Evolutionary conservation across 2,329 filamentous ascomycete species (phyloP).

Genomic region (Cladophialophora psammophila): DNA sequence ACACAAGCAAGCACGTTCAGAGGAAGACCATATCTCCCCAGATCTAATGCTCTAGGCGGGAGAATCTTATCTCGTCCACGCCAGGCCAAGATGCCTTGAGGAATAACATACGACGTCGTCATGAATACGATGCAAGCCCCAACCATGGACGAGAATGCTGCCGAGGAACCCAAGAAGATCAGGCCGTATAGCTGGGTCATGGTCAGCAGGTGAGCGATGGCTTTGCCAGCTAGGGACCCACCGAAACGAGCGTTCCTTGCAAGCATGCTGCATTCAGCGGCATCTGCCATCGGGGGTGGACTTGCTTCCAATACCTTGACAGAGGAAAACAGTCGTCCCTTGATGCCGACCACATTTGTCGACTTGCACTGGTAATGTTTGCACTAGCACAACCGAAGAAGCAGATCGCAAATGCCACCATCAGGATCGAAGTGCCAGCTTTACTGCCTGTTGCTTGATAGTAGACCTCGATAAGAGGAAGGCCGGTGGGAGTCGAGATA

Average conservation of each 20-base stretch:
- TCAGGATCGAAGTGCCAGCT: slow-evolving; percentile 56
- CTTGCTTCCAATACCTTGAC: slow-evolving; percentile 46
- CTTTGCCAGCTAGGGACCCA: background rate
- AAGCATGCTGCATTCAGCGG: slow-evolving; percentile 57
- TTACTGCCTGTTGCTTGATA: slow-evolving; percentile 53
- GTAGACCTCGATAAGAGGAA: slow-evolving; percentile 61
- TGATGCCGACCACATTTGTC: slow-evolving; percentile 55
- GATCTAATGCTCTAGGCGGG: slow-evolving; percentile 52
- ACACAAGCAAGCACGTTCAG: slow-evolving; percentile 45
- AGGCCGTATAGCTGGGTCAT: slow-evolving; percentile 53
- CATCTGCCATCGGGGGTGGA: slow-evolving; percentile 43
- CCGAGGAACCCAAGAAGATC: slow-evolving; percentile 59
- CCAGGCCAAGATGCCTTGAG: slow-evolving; percentile 55
- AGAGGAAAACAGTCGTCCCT: slow-evolving; percentile 59
- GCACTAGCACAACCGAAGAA: slow-evolving; percentile 30
- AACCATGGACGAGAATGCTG: slow-evolving; percentile 54
- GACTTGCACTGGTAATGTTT: slow-evolving; percentile 31
- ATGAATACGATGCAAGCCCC: slow-evolving; percentile 52
- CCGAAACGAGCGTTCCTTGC: slow-evolving; percentile 40
- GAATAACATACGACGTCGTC: slow-evolving; percentile 54
- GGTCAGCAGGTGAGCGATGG: slow-evolving; percentile 47
- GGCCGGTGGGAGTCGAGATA: slow-evolving; percentile 53
- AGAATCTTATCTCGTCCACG: slow-evolving; percentile 52
- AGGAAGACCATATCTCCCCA: slow-evolving; percentile 53
- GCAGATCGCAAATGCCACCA: slow-evolving; percentile 51